phyloP scores from a whole-genome alignment of 2,329 filamentous ascomycete genomes.

The Trichophyton simii region DNA sequence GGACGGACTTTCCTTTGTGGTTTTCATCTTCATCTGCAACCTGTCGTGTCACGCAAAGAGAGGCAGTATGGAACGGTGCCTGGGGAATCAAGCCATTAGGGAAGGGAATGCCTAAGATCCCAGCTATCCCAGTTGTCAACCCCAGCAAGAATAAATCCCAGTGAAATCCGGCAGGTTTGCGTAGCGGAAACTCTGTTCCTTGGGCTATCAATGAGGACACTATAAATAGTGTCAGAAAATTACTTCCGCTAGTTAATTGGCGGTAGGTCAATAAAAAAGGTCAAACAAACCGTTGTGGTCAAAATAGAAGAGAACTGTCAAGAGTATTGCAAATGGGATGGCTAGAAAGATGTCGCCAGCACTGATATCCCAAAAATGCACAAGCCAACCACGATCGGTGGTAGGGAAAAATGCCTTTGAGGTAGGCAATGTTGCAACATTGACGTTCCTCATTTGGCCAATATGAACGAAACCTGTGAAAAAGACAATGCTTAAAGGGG shows the following conservation, averaged over 20 bases:
- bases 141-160: conserved; percentile 77
- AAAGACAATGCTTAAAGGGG: conserved; percentile 69
- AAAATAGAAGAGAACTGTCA: conserved; percentile 80
- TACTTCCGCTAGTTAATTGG: neutral
- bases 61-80: conserved; percentile 68
- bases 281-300: conserved; percentile 61
- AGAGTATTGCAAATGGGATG: conserved; percentile 70
- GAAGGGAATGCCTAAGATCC: conserved; percentile 64
- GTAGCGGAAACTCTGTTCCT: conserved; percentile 67
- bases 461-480: conserved; percentile 84
- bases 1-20: conserved; percentile 45
- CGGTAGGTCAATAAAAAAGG: neutral
- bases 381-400: conserved; percentile 58
- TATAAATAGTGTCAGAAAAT: conserved; percentile 20
- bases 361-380: conserved; percentile 67
- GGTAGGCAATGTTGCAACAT: conserved; percentile 60
- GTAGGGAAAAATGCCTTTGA: conserved; percentile 70
- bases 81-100: conserved; percentile 76
- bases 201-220: conserved; percentile 74
- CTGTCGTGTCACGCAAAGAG: conserved; percentile 56
- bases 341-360: conserved; percentile 67
- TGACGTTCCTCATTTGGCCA: conserved; percentile 62
- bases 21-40: conserved; percentile 45
- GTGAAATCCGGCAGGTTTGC: conserved; percentile 72
- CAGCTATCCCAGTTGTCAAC: conserved; percentile 61